Base-by-base conservation (phyloP, 139 green algal genomes). In the Coelastrella sp. region DNA sequence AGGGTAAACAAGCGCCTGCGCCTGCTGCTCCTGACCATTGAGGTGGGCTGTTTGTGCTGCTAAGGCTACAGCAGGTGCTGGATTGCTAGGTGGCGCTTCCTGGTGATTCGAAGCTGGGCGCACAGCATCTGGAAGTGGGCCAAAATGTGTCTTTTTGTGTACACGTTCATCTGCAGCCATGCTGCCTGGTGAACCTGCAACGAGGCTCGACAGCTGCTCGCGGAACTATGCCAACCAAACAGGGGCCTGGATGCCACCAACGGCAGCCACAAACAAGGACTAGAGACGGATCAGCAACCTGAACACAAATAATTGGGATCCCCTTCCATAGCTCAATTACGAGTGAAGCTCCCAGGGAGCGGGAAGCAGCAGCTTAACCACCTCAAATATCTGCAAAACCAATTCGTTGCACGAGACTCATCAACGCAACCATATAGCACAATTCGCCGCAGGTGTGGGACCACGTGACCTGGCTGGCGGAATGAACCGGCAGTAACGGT, bases 151-250 rank as follows among this genome's bases (percentile, higher is more conserved):
- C 32, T 90, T 90, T n/a, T 90, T 90, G 59, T 90, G 85, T 22
- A 90, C 85, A 54, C 85, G 71, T 22, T 90, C 85, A 57, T 90
- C 85, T 54, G 85, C 85, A 74, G 85, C 73, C 85, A 90, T 90
- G 14, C 58, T 57, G 54, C 19, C n/a, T 20, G 32, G 6, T 22
- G 6, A n/a, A 5, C 23, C 7, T 59, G 23, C 8, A 80, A 23
- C 74, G 58, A 19, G 5, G 74, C 23, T 58, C 5, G 74, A 59
- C 23, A 80, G 7, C 23, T 19, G 6, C 71, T 32, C 32, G 32
- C 32, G 32, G 32, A 47, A 47, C 32, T 16, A 22, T 47, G 71
- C 14, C 23, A 77, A 19, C 71, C 17, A 4, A 22, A n/a, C 71
- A 77, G 19, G 23, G 20, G 17, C 8, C 74, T 57, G 74, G 11